A percentile compares a stretch with the other conserved stretches of the same genome.
Conservation (phyloP, 1,139 yeast genomes). For the Hyphopichia khmerensis region DNA sequence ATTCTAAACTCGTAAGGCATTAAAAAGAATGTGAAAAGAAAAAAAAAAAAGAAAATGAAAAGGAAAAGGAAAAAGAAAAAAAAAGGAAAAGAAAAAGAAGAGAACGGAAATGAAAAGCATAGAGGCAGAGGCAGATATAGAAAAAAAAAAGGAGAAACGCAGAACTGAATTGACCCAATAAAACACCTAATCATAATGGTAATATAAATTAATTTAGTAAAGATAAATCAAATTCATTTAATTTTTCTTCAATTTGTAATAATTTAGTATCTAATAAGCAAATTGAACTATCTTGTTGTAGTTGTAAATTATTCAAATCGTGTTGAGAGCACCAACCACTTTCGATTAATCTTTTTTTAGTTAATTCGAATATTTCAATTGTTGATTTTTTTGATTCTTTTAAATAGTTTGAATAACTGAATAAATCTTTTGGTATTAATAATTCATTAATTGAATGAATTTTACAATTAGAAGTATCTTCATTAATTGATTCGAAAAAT, state of each 20-base stretch:
- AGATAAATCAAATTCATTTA: slow-evolving; percentile 27
- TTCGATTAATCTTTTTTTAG: slow-evolving; percentile 32
- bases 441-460: slow-evolving; percentile 23
- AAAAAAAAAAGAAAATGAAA: too few species aligned
- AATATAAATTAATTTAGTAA: slow-evolving; percentile 11
- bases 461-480: neutral
- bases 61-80: too few species aligned
- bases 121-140: too few species aligned
- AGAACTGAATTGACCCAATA: too few species aligned
- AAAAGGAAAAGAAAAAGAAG: too few species aligned
- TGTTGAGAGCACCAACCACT: slow-evolving; percentile 49
- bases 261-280: slow-evolving; percentile 35
- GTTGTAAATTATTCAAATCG: slow-evolving; percentile 41
- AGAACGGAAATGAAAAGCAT: too few species aligned
- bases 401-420: slow-evolving; percentile 31
- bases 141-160: too few species aligned
- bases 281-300: slow-evolving; percentile 33
- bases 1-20: neutral
- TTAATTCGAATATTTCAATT: slow-evolving; percentile 34
- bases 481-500: slow-evolving; percentile 24
- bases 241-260: slow-evolving; percentile 29
- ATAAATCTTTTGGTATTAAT: slow-evolving; percentile 28
- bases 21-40: neutral
- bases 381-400: slow-evolving; percentile 30
- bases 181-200: neutral